Percentiles rank a stretch among this genome's conserved stretches.
Evolutionary conservation across 2,329 filamentous ascomycete species (phyloP).

Genomic region (Apiospora kogelbergensis): DNA sequence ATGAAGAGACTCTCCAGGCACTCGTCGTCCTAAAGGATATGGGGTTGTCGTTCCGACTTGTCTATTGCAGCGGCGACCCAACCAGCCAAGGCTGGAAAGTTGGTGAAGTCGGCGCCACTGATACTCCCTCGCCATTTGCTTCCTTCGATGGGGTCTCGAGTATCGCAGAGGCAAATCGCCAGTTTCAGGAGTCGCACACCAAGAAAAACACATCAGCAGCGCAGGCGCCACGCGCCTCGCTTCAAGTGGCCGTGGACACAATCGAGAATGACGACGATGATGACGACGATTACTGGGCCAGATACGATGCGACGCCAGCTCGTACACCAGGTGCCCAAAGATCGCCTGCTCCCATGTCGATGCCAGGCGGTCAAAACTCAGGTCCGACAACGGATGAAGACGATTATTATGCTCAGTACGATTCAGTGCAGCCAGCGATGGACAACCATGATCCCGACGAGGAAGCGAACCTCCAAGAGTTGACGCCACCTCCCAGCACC

Average conservation of each 20-base stretch:
- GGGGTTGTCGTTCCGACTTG: constrained; percentile 62
- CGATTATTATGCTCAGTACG: constrained; percentile 76
- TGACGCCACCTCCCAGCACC: constrained; percentile 33
- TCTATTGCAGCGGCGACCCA: constrained; percentile 68
- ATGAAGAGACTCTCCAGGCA: constrained; percentile 73
- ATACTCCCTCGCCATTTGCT: constrained; percentile 57
- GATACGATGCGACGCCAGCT: constrained; percentile 70
- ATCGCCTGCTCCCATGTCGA: constrained; percentile 58
- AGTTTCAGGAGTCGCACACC: constrained; percentile 40
- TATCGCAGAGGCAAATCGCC: constrained; percentile 61
- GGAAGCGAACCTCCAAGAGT: constrained; percentile 39
- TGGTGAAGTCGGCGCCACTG: constrained; percentile 64
- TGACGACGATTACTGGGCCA: constrained; percentile 78
- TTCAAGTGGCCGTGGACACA: not conserved
- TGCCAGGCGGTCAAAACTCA: constrained; percentile 26
- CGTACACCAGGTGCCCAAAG: constrained; percentile 61
- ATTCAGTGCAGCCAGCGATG: constrained; percentile 76
- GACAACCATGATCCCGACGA: constrained; percentile 82
- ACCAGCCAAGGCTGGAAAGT: constrained; percentile 69
- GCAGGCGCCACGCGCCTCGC: not conserved
- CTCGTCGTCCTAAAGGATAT: constrained; percentile 62
- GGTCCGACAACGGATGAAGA: constrained; percentile 50
- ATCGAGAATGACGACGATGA: constrained; percentile 52
- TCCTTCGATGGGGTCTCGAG: constrained; percentile 50
- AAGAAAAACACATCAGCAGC: constrained; percentile 16